phyloP scores from a whole-genome alignment of 176 grass and related monocot genomes.

The Poa pratensis region DNA sequence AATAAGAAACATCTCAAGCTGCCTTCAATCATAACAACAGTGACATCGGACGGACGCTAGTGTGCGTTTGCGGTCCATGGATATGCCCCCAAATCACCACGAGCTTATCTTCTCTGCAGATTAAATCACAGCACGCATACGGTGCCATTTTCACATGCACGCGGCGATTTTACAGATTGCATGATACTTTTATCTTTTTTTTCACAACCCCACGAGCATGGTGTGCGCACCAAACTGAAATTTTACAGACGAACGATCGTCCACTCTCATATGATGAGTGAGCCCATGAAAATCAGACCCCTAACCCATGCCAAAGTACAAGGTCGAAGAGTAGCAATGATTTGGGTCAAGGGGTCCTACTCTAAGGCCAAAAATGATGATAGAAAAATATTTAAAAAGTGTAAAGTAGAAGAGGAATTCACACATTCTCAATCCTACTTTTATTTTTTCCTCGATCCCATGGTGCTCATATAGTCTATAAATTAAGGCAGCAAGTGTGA shows the following conservation, averaged over 20 bases:
- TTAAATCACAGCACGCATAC: not conserved
- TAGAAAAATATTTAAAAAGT: not conserved
- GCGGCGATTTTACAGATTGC: not conserved
- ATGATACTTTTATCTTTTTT: not conserved
- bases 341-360: conserved; percentile 30
- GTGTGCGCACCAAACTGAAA: not conserved
- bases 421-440: not conserved
- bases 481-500: conserved; percentile 15
- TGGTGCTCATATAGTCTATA: not conserved
- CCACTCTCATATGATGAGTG: conserved; percentile 38
- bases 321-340: conserved; percentile 40
- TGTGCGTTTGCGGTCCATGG: conserved; percentile 14
- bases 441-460: not conserved
- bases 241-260: conserved; percentile 31
- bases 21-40: conserved; percentile 42
- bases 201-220: not conserved
- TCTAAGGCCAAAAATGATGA: conserved; percentile 19
- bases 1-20: conserved; percentile 30
- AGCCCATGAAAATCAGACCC: conserved; percentile 42
- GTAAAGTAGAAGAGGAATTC: conserved; percentile 14
- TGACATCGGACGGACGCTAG: conserved; percentile 5
- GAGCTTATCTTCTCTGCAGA: not conserved
- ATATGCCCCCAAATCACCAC: not conserved
- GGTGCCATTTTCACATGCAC: not conserved
- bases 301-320: conserved; percentile 48